phyloP scores from a whole-genome alignment of 768 basidiomycete species.

The Phlebiopsis gigantea region DNA sequence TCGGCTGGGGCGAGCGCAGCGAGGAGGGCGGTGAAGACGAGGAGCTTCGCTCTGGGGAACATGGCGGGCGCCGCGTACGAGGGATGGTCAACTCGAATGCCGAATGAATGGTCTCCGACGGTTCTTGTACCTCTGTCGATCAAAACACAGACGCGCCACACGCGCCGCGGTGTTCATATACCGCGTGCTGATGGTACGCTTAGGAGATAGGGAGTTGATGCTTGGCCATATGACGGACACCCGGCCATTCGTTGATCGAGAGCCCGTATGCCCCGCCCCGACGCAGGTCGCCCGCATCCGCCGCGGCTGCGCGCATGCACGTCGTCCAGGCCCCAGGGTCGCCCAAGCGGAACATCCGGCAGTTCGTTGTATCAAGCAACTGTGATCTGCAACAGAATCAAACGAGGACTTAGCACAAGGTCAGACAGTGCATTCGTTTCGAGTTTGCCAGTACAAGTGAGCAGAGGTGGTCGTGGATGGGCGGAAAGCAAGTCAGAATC shows the following conservation, averaged over 20 bases:
- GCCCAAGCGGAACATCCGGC: too few relatives aligned
- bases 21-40: slow-evolving; percentile 18
- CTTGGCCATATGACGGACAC: neutral
- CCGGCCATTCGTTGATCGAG: slow-evolving; percentile 1
- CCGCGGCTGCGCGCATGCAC: too few relatives aligned
- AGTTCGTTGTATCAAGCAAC: too few relatives aligned
- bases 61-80: neutral
- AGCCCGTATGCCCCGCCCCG: too few relatives aligned
- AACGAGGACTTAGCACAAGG: too few relatives aligned
- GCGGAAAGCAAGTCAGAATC: too few relatives aligned
- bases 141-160: neutral
- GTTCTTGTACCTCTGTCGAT: slow-evolving; percentile 8
- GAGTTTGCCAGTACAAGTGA: too few relatives aligned
- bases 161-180: neutral
- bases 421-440: too few relatives aligned
- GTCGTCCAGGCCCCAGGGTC: too few relatives aligned
- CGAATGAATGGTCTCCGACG: neutral
- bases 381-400: too few relatives aligned
- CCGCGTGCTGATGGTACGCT: slow-evolving; percentile 1
- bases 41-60: slow-evolving; percentile 14
- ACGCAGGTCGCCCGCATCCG: too few relatives aligned
- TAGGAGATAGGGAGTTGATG: neutral
- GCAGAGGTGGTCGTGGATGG: too few relatives aligned
- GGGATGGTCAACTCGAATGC: neutral
- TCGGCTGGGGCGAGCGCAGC: slow-evolving; percentile 15